A percentile compares a stretch with the other conserved stretches of the same genome.
Evolutionary conservation across 257 asterid species (phyloP).

Genomic region (Fraxinus pennsylvanica): DNA sequence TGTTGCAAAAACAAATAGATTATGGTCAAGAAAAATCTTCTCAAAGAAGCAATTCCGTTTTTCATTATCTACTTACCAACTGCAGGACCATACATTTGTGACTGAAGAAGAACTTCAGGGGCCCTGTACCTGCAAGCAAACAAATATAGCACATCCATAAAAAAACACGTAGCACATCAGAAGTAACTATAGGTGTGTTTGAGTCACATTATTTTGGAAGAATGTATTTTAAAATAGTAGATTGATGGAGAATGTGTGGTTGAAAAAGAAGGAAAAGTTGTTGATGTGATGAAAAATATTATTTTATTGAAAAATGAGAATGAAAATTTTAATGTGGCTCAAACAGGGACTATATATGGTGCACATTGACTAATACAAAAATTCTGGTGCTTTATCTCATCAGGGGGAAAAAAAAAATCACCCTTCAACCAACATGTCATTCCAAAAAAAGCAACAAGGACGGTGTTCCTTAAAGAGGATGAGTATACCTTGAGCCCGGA

Average conservation of each 20-base stretch:
- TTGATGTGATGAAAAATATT: too few relatives aligned
- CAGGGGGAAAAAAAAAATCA: background rate
- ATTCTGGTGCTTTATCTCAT: background rate
- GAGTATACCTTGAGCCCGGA: slow-evolving; percentile 83
- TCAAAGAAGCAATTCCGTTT: background rate
- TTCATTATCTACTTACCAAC: slow-evolving; percentile 64
- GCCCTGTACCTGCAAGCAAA: slow-evolving; percentile 83
- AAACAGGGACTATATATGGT: background rate
- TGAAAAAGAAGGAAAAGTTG: too few relatives aligned
- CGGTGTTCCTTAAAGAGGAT: background rate
- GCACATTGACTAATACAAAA: background rate
- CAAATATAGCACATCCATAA: slow-evolving; percentile 12
- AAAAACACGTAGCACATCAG: background rate
- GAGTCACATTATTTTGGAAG: too few relatives aligned
- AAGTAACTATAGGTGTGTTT: background rate
- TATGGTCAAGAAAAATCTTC: background rate
- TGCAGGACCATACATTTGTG: slow-evolving; percentile 77
- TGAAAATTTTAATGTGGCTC: too few relatives aligned
- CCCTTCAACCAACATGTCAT: background rate
- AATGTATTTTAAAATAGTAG: too few relatives aligned
- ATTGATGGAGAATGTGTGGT: too few relatives aligned
- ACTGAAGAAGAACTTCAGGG: slow-evolving; percentile 95
- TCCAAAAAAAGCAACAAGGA: slow-evolving; percentile 5
- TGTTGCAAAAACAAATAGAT: background rate
- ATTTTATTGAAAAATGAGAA: too few relatives aligned